These are phyloP conservation scores for Cyanidiococcus yangmingshanensis DNA, from an alignment of 23 red algal species.

Conservation along the genomic window DNA sequence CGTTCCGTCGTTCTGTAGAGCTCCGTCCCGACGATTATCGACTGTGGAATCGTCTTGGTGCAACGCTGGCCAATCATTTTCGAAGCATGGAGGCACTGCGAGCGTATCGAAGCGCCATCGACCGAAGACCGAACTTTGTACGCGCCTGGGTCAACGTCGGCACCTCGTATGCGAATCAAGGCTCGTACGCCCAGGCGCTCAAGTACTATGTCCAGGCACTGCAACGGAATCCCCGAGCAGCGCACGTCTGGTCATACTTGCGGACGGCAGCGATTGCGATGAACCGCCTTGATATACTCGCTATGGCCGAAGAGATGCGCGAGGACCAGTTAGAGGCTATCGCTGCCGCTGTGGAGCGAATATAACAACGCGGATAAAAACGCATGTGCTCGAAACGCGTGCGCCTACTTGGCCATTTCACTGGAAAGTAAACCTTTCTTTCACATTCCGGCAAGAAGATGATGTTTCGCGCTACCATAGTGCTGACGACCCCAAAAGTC, in stretches of 20 bases:
- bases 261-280: slow-evolving; percentile 46
- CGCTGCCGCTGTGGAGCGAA: neutral
- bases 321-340: slow-evolving; percentile 29
- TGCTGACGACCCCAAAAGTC: too few relatives aligned
- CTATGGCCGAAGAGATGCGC: slow-evolving; percentile 31
- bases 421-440: too few relatives aligned
- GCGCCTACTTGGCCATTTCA: too few relatives aligned
- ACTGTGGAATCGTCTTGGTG: slow-evolving; percentile 92
- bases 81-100: slow-evolving; percentile 57
- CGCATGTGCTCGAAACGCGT: too few relatives aligned
- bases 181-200: slow-evolving; percentile 33
- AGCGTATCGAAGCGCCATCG: slow-evolving; percentile 81
- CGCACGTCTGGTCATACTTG: slow-evolving; percentile 58
- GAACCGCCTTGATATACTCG: slow-evolving; percentile 42
- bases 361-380: neutral
- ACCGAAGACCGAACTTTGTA: slow-evolving; percentile 51
- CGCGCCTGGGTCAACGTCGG: slow-evolving; percentile 98
- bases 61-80: slow-evolving; percentile 77
- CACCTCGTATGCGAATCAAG: slow-evolving; percentile 82
- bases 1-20: slow-evolving; percentile 57
- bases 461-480: too few relatives aligned
- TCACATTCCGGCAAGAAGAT: too few relatives aligned
- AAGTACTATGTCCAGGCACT: slow-evolving; percentile 64
- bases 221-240: neutral
- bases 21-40: slow-evolving; percentile 44